phyloP scores from a whole-genome alignment of 257 asterid species.

The Handroanthus guayacan region DNA sequence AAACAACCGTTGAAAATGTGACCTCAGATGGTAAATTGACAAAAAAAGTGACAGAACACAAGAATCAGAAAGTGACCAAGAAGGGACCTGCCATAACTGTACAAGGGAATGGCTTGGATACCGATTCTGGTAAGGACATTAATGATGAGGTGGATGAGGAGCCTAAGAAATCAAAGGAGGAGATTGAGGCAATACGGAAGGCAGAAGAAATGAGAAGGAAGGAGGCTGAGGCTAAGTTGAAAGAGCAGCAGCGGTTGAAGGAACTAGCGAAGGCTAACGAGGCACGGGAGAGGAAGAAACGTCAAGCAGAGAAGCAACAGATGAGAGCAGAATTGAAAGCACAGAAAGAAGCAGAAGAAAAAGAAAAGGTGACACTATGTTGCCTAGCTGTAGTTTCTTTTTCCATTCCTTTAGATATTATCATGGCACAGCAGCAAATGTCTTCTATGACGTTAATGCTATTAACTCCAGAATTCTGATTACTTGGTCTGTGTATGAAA shows the following conservation, averaged over 20 bases:
- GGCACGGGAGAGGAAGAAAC: slow-evolving; percentile 92
- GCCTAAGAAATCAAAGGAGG: slow-evolving; percentile 55
- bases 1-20: slow-evolving; percentile 36
- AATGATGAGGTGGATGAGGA: slow-evolving; percentile 46
- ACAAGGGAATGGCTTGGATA: slow-evolving; percentile 42
- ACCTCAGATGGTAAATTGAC: slow-evolving; percentile 19
- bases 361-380: slow-evolving; percentile 67
- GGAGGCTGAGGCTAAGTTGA: slow-evolving; percentile 66
- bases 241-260: slow-evolving; percentile 80
- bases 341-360: slow-evolving; percentile 87
- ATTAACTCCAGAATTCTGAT: background rate
- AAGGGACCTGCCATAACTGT: slow-evolving; percentile 35
- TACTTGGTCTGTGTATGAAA: slow-evolving; percentile 20
- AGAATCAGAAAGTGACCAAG: slow-evolving; percentile 38
- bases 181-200: slow-evolving; percentile 62
- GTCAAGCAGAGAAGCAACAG: slow-evolving; percentile 77
- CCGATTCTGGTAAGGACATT: slow-evolving; percentile 38
- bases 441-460: background rate
- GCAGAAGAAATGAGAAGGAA: slow-evolving; percentile 62
- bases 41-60: slow-evolving; percentile 44
- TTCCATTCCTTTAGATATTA: background rate
- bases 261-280: slow-evolving; percentile 80
- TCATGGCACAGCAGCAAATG: background rate
- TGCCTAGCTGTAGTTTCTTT: background rate
- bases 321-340: slow-evolving; percentile 76